Conservation (phyloP, 495 filamentous ascomycete genomes). For the Penicillium soppii region DNA sequence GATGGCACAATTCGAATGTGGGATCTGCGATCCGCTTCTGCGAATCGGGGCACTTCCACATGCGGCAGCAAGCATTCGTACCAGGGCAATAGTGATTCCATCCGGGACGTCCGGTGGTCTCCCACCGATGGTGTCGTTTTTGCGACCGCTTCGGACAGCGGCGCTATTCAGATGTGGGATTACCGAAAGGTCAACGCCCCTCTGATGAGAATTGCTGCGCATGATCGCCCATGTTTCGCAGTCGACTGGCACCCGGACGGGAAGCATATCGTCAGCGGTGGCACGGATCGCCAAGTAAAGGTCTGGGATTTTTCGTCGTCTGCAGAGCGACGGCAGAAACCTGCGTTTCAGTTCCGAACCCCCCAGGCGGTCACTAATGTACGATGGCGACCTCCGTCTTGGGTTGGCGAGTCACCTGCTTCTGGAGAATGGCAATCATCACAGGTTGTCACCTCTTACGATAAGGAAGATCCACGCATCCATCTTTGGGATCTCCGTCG, state of each 20-base stretch:
- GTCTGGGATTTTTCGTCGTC: conserved; percentile 89
- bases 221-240: conserved; percentile 73
- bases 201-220: conserved; percentile 76
- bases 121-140: conserved; percentile 81
- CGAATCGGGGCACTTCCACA: conserved; percentile 48
- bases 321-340: conserved; percentile 76
- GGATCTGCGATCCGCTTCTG: conserved; percentile 61
- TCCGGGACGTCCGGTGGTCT: conserved; percentile 88
- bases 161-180: conserved; percentile 73
- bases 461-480: conserved; percentile 64
- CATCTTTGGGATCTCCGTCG: conserved; percentile 93
- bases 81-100: conserved; percentile 68
- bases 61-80: conserved; percentile 57
- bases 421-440: conserved; percentile 65
- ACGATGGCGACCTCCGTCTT: conserved; percentile 82
- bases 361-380: conserved; percentile 71
- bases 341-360: conserved; percentile 57
- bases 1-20: conserved; percentile 85
- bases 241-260: conserved; percentile 98
- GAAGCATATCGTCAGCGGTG: conserved; percentile 81
- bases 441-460: conserved; percentile 66
- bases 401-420: conserved; percentile 65
- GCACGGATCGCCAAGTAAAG: conserved; percentile 78
- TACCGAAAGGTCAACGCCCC: conserved; percentile 57
- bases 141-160: conserved; percentile 86